Evolutionary conservation across 2,329 filamentous ascomycete genomes (phyloP).

Genomic region (Aureobasidium namibiae): DNA sequence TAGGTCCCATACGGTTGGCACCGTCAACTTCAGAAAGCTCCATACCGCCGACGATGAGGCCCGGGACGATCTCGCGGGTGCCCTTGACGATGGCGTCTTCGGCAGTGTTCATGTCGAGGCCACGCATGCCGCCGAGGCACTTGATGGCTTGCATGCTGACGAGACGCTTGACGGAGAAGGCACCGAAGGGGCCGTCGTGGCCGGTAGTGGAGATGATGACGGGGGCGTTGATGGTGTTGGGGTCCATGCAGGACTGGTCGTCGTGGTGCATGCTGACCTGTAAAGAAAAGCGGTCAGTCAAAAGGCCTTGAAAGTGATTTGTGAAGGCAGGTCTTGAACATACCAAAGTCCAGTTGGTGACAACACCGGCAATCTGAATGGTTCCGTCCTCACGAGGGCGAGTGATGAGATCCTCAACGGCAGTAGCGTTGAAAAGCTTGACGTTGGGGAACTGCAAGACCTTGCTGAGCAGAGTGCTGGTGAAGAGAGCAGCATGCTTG

Average conservation of each 20-base stretch:
- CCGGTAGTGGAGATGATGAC: constrained; percentile 84
- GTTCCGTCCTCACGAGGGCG: constrained; percentile 48
- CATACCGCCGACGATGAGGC: constrained; percentile 91
- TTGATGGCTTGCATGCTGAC: constrained; percentile 80
- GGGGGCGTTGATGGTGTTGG: constrained; percentile 91
- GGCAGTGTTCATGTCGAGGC: constrained; percentile 82
- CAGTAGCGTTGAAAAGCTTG: constrained; percentile 93
- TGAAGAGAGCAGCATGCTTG: constrained; percentile 90
- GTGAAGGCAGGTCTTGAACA: neutral
- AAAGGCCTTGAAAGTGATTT: constrained; percentile 28
- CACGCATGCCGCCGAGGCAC: constrained; percentile 84
- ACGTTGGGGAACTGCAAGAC: constrained; percentile 81
- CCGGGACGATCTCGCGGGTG: constrained; percentile 79
- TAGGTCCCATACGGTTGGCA: constrained; percentile 84
- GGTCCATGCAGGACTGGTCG: constrained; percentile 69
- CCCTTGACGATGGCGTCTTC: constrained; percentile 92
- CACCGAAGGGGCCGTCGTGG: constrained; percentile 84
- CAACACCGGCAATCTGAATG: constrained; percentile 75
- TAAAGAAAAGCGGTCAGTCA: neutral
- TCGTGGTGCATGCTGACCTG: constrained; percentile 33
- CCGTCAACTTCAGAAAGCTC: constrained; percentile 81
- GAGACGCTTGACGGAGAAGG: constrained; percentile 83
- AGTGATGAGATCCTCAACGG: constrained; percentile 88
- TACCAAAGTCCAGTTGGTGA: constrained; percentile 93
- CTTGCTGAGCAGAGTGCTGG: constrained; percentile 73